Base-by-base conservation (phyloP, 139 green algal genomes). In the Chlorella ohadii region DNA sequence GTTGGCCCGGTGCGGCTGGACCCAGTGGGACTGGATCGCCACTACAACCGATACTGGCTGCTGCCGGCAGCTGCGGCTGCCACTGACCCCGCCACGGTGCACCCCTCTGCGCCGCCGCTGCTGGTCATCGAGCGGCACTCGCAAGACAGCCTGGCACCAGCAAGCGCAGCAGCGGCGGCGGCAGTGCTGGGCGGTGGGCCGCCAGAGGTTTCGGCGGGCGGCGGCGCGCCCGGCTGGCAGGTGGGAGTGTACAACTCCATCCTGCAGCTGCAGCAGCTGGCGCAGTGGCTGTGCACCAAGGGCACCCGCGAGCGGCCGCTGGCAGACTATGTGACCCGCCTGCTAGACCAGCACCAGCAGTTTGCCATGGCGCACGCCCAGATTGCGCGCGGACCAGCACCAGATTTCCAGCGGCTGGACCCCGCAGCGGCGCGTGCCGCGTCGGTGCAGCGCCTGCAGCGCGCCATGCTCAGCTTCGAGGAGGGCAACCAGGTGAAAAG, bases 1-100 rank as follows among this genome's bases (percentile, higher is more conserved):
- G 71, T 72, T 15, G 66, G 56, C 13, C 80, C 80, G 1, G 68
- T 79, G 34, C 61, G 86, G 34, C 73, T 89, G 41, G 80, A 85
- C 17, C 59, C 87, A 34, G 68, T 95, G 27, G 93, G 93, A 0
- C 84, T 89, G 41, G 93, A 96, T 61, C 84, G 92, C 0, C 88
- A 90, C 64, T 90, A 86, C 59, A 94, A 91, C 78, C 92, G 89
- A 22, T 95, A 93, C 57, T 94, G 91, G 91, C 57, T 89, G 70
- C 64, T 95, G 59, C 85, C 81, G 56, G n/a, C 68, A 51, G 59
- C 79, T 20, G 82, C 85, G 23, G 20, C 70, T n/a, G 66, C 47
- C 57, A 15, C 41, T 55, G 76, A 78, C 27, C 44, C 51, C 4
- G 66, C 65, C 15, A 51, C 66, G 16, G 31, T 38, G 22, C 66